A percentile compares a stretch with the other conserved stretches of the same genome.
These are phyloP conservation scores for Leersia perrieri DNA, from an alignment of 176 grass and related monocot genomes.

Conservation along the genomic window DNA sequence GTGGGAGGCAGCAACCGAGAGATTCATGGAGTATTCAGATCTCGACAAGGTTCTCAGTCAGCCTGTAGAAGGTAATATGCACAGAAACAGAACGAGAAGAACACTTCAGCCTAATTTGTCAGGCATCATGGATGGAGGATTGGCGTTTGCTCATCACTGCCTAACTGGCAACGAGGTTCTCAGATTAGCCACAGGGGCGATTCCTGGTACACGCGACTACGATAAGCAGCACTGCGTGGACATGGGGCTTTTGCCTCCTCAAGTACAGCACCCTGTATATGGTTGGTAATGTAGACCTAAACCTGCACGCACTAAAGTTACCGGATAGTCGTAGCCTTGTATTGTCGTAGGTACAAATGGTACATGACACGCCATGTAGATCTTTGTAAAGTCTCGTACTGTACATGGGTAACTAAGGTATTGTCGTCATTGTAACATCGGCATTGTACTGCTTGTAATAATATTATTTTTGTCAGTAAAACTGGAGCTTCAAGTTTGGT, in stretches of 20 bases:
- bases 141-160: conserved; percentile 66
- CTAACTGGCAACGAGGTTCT: conserved; percentile 64
- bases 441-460: not conserved
- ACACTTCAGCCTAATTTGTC: conserved; percentile 23
- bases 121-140: conserved; percentile 45
- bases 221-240: conserved; percentile 57
- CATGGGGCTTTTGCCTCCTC: conserved; percentile 59
- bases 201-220: conserved; percentile 58
- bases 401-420: not conserved
- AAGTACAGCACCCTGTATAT: conserved; percentile 43
- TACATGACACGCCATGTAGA: not conserved
- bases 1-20: conserved; percentile 75
- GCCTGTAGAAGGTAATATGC: not conserved
- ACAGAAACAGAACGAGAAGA: conserved; percentile 26
- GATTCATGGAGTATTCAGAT: conserved; percentile 70
- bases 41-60: conserved; percentile 54
- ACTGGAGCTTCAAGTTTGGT: not conserved
- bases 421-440: not conserved
- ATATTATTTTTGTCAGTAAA: not conserved
- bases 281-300: conserved; percentile 25
- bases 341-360: not conserved
- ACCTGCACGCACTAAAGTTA: not conserved
- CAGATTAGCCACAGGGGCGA: conserved; percentile 56
- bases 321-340: not conserved
- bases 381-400: not conserved